phyloP scores from a whole-genome alignment of 768 basidiomycete genomes.

The Rhodosporidiobolus odoratus region DNA sequence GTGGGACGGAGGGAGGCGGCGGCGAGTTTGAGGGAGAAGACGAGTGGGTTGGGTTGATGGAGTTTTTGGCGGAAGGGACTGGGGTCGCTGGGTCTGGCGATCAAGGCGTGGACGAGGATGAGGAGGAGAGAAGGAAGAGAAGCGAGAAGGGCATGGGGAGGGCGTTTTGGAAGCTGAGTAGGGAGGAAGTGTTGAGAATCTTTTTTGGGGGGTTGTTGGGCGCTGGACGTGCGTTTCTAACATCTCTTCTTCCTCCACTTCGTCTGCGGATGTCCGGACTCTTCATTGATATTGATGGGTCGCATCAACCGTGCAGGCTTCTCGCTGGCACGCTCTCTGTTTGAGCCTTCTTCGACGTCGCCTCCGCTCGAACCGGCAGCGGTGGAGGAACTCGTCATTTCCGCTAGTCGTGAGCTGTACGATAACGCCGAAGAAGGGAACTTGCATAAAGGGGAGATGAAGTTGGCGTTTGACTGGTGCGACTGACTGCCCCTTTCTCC shows the following conservation, averaged over 20 bases:
- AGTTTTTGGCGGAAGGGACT: constrained; percentile 81
- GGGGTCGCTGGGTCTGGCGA: neutral
- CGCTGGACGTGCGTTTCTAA: constrained; percentile 68
- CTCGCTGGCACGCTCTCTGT: constrained; percentile 21
- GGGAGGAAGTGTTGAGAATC: constrained; percentile 68
- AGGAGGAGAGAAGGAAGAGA: constrained; percentile 58
- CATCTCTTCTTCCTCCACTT: neutral
- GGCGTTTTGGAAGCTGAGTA: constrained; percentile 71
- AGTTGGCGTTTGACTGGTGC: constrained; percentile 91
- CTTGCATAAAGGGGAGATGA: constrained; percentile 90
- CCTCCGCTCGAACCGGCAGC: constrained; percentile 52
- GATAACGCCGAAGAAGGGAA: constrained; percentile 91
- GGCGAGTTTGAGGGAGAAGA: constrained; percentile 56
- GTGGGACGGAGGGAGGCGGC: constrained; percentile 49
- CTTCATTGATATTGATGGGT: no score
- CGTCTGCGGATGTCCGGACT: neutral
- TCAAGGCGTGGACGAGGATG: constrained; percentile 16
- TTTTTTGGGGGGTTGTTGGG: constrained; percentile 81
- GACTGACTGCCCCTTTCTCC: constrained; percentile 33
- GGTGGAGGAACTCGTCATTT: constrained; percentile 70
- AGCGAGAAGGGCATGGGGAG: constrained; percentile 55
- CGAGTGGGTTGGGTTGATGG: constrained; percentile 81
- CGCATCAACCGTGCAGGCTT: constrained; percentile 41
- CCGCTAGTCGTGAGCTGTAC: constrained; percentile 81
- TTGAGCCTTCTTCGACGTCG: constrained; percentile 57